phyloP scores from a whole-genome alignment of 176 grass and related monocot genomes.

The Metroxylon sagu region DNA sequence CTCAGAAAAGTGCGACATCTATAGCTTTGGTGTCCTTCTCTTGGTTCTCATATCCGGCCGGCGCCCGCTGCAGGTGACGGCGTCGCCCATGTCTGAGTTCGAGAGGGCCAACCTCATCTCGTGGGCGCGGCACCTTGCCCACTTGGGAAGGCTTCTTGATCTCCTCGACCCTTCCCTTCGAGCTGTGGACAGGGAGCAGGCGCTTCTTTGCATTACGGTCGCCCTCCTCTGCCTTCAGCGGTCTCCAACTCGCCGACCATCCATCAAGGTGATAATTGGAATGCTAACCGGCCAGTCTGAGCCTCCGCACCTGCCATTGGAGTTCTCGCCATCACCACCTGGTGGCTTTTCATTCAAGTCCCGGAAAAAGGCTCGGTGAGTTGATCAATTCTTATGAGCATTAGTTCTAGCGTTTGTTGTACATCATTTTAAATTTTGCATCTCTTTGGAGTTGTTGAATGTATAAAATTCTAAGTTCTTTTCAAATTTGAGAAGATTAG shows the following conservation, averaged over 20 bases:
- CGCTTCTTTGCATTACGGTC: conserved; percentile 67
- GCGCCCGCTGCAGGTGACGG: conserved; percentile 70
- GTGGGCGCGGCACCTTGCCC: conserved; percentile 78
- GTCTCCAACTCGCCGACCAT: conserved; percentile 54
- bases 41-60: conserved; percentile 86
- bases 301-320: conserved; percentile 56
- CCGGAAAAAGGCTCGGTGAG: conserved; percentile 54
- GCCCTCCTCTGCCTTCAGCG: conserved; percentile 88
- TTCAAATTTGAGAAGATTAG: conserved; percentile 24
- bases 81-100: conserved; percentile 82
- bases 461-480: too few species aligned
- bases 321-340: conserved; percentile 83
- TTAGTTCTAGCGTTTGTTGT: conserved; percentile 31
- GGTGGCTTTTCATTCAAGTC: conserved; percentile 58
- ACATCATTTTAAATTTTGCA: conserved; percentile 24
- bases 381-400: conserved; percentile 19
- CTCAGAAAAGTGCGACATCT: conserved; percentile 96
- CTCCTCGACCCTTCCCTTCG: conserved; percentile 62
- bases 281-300: conserved; percentile 66
- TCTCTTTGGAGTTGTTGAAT: not conserved
- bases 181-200: conserved; percentile 63
- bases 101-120: conserved; percentile 90
- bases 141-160: conserved; percentile 66
- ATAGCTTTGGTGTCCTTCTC: conserved; percentile 82
- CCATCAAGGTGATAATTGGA: conserved; percentile 49